Percentiles rank a stretch among this genome's conserved stretches.
Evolutionary conservation across 306 rosid genomes (phyloP).

Genomic region (Acacia crassicarpa): DNA sequence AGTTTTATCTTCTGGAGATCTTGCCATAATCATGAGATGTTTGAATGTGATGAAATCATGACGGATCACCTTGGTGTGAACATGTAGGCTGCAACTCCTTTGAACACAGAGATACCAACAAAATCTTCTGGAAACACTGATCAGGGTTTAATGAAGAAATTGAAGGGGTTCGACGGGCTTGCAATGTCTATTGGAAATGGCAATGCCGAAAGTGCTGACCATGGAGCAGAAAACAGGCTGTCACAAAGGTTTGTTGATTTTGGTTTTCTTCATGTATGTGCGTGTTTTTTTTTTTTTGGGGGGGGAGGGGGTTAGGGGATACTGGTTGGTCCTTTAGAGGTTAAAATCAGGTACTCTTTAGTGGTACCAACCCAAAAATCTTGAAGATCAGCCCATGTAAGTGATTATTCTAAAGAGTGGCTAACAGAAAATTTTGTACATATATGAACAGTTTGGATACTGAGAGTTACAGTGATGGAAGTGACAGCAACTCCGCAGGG

Average conservation of each 20-base stretch:
- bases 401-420: constrained; percentile 13
- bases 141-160: constrained; percentile 70
- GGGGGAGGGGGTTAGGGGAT: no score
- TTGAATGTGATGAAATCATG: constrained; percentile 21
- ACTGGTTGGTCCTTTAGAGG: neutral
- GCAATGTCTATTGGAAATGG: constrained; percentile 92
- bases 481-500: constrained; percentile 70
- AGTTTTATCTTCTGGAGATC: constrained; percentile 21
- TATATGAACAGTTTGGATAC: constrained; percentile 59
- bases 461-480: constrained; percentile 78
- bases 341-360: neutral
- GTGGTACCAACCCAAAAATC: neutral
- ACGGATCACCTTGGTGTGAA: constrained; percentile 30
- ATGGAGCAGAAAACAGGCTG: constrained; percentile 52
- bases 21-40: neutral
- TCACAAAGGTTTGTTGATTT: constrained; percentile 67
- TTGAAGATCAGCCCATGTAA: constrained; percentile 10
- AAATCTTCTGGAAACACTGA: constrained; percentile 74
- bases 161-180: constrained; percentile 85
- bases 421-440: constrained; percentile 39
- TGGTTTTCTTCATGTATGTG: neutral
- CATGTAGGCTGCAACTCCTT: constrained; percentile 61
- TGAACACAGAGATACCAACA: constrained; percentile 63
- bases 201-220: constrained; percentile 57
- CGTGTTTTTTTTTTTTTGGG: neutral